Conservation (phyloP, 441 rosid genomes). For the Jatropha podagrica region DNA sequence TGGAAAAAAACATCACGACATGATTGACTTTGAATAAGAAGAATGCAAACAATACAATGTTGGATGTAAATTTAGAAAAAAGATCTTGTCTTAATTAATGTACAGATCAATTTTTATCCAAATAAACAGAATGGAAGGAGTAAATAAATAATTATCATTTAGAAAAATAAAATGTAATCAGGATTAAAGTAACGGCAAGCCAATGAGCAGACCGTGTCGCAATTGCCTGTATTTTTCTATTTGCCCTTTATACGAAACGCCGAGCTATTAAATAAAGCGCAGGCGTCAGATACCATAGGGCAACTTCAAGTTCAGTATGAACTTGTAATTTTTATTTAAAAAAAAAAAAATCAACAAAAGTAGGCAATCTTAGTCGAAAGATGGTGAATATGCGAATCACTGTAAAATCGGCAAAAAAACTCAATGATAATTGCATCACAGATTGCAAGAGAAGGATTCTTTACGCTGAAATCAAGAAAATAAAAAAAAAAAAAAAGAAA, state of each 20-base stretch:
- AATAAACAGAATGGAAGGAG: background rate
- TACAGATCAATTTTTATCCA: too few relatives aligned
- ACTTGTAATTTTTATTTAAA: too few relatives aligned
- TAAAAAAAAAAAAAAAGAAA: background rate
- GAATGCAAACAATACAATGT: too few relatives aligned
- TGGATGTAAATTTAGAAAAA: too few relatives aligned
- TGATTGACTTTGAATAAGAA: too few relatives aligned
- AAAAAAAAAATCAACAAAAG: background rate
- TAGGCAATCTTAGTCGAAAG: slow-evolving; percentile 31
- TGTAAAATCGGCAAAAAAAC: background rate
- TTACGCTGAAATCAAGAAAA: too few relatives aligned
- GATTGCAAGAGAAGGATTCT: background rate
- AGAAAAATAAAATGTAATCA: slow-evolving; percentile 2
- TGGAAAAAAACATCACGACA: too few relatives aligned
- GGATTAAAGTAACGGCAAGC: slow-evolving; percentile 23
- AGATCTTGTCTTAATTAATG: too few relatives aligned
- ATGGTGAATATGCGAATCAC: slow-evolving; percentile 23
- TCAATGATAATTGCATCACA: background rate
- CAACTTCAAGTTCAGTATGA: background rate
- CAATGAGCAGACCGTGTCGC: slow-evolving; percentile 29
- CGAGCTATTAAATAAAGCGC: background rate
- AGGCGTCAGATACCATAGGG: slow-evolving; percentile 30
- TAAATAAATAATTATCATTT: too few relatives aligned
- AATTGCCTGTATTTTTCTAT: slow-evolving; percentile 14
- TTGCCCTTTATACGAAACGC: slow-evolving; percentile 27